Conservation (phyloP, 2,329 filamentous ascomycete genomes). For the Trichoderma brevicompactum region DNA sequence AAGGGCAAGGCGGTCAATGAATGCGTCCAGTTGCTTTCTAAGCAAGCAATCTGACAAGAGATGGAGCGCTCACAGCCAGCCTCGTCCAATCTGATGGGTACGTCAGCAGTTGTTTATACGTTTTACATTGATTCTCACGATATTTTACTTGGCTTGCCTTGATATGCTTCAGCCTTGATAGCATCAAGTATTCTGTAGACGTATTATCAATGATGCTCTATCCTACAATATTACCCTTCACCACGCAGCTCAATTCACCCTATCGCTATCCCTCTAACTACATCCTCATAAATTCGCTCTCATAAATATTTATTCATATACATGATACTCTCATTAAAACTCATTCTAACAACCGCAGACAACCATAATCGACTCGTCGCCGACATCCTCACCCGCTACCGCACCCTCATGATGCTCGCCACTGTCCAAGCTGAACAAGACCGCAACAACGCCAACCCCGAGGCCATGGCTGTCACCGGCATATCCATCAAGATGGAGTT, state of each 20-base stretch:
- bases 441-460: conserved; percentile 46
- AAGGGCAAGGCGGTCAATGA: background rate
- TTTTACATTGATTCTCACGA: background rate
- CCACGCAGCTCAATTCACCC: background rate
- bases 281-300: background rate
- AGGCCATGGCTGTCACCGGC: conserved; percentile 49
- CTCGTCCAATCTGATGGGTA: conserved; percentile 46
- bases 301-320: background rate
- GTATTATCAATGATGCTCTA: background rate
- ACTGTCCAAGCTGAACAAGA: conserved; percentile 49
- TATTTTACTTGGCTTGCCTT: background rate
- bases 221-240: background rate
- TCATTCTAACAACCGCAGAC: conserved; percentile 39
- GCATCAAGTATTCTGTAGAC: background rate
- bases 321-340: background rate
- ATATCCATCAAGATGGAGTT: conserved; percentile 53
- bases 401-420: conserved; percentile 50
- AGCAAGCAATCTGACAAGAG: background rate
- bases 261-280: too few species aligned
- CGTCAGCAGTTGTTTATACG: background rate
- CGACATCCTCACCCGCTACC: conserved; percentile 50
- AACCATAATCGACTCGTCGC: conserved; percentile 52
- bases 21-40: background rate
- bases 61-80: conserved; percentile 44
- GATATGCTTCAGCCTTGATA: too few species aligned